Evolutionary conservation across 2,329 filamentous ascomycete species (phyloP), one percentile per base, ranked within the genome.

Genomic region (Pezicula radicicola): DNA sequence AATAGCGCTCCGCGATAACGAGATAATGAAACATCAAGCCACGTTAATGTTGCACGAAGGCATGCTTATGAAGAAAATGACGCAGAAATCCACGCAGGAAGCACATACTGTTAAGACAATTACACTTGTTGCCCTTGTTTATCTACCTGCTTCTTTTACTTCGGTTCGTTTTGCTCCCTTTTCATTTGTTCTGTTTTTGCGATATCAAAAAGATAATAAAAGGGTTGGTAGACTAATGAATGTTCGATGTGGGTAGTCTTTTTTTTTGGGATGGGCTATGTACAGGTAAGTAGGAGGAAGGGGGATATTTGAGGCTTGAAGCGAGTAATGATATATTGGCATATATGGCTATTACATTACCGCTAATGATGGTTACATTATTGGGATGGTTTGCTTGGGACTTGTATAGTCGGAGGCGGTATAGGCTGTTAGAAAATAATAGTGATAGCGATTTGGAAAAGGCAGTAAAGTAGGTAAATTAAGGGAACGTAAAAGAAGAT

Each of bases 81-180:
- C 46, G 6, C 46, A 49, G 8, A 49, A 41, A 25, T 41, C 46
- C 8, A 49, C 41, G 30, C 35, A 39, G 27, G 46, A 49, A 42
- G 46, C 46, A 15, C 46, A 49, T 41, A 49, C 28, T 8, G 41
- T 49, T 30, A 37, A 39, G 30, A 49, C 46, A 6, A 39, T 49
- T 28, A 49, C 46, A 5, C 16, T 49, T 40, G 27, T 49, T 15
- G 46, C 46, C 12, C 35, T 49, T 13, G 15, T 49, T 7, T 49
- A 49, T 30, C 30, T 49, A n/a, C 46, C 46, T 15, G 39, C 39
- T 8, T 49, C 46, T 28, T 46, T 46, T 19, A 46, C 44, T 30
- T 12, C 44, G 21, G 39, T 41, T 12, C 18, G 39, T 36, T 41
- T 41, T 18, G 39, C 18, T 41, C 16, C 16, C 39, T 8, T 10